phyloP scores from a whole-genome alignment of 2,329 filamentous ascomycete genomes.

The Alternaria ventricosa region DNA sequence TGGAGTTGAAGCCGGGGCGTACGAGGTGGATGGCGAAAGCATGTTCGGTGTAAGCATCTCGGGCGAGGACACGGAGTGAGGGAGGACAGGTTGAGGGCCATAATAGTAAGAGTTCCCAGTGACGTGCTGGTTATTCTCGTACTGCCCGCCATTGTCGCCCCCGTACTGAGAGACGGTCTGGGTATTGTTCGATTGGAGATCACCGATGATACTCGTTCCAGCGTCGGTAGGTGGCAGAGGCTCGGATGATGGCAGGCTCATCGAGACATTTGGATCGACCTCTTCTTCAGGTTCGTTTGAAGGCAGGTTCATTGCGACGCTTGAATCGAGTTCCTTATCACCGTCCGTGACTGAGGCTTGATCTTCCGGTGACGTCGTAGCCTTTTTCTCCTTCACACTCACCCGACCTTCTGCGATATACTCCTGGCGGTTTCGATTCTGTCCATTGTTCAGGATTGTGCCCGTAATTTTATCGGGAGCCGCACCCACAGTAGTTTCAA shows the following conservation, averaged over 20 bases:
- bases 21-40: not conserved
- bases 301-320: not conserved
- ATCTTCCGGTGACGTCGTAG: not conserved
- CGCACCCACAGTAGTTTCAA: constrained; percentile 3
- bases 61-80: no score
- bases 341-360: not conserved
- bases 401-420: not conserved
- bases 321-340: not conserved
- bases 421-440: not conserved
- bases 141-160: not conserved
- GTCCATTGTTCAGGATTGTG: not conserved
- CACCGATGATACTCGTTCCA: not conserved
- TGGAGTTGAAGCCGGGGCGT: not conserved
- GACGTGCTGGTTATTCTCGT: not conserved
- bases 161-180: not conserved
- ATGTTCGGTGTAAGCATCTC: no score
- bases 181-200: not conserved
- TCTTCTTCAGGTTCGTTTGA: not conserved
- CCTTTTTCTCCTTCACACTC: not conserved
- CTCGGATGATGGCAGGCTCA: not conserved
- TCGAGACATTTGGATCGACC: not conserved
- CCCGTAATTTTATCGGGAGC: not conserved
- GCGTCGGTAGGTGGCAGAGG: not conserved
- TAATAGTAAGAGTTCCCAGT: not conserved
- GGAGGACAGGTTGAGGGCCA: not conserved